Percentiles rank a stretch among this genome's conserved stretches.
Conservation (phyloP, 2,329 filamentous ascomycete genomes). For the Colletotrichum incanum region DNA sequence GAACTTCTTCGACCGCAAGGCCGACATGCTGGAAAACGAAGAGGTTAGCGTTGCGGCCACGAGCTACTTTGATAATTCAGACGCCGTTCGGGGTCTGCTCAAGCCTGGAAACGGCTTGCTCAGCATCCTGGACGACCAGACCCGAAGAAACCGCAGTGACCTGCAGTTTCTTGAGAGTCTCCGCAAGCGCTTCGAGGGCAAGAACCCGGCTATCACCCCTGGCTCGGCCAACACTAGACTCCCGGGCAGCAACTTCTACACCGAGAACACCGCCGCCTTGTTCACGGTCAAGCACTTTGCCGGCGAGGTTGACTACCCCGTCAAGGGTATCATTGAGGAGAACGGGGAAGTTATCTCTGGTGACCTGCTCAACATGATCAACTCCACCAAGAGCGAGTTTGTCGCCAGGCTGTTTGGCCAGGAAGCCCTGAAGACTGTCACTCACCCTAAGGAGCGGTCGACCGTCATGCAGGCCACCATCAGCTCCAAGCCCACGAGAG, state of each 20-base stretch:
- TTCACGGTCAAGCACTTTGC: constrained; percentile 97
- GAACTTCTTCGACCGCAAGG: constrained; percentile 95
- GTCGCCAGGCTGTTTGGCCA: constrained; percentile 95
- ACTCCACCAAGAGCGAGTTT: constrained; percentile 89
- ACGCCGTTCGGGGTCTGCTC: constrained; percentile 91
- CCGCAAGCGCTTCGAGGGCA: constrained; percentile 93
- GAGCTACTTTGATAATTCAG: constrained; percentile 98
- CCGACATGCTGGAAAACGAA: constrained; percentile 93
- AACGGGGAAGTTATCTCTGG: constrained; percentile 97
- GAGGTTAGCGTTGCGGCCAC: constrained; percentile 92
- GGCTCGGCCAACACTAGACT: constrained; percentile 81
- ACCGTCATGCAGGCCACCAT: constrained; percentile 97
- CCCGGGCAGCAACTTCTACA: constrained; percentile 91
- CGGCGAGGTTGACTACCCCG: constrained; percentile 94
- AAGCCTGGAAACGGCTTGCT: constrained; percentile 94
- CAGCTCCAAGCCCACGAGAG: constrained; percentile 93
- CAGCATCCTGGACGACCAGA: constrained; percentile 96
- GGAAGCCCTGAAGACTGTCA: constrained; percentile 90
- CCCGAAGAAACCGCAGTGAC: constrained; percentile 88
- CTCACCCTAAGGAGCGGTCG: constrained; percentile 91
- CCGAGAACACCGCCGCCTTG: constrained; percentile 82
- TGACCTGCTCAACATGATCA: constrained; percentile 95
- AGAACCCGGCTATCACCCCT: constrained; percentile 91
- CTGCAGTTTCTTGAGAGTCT: constrained; percentile 92
- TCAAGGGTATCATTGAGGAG: constrained; percentile 90